Evolutionary conservation across 345 rosid genomes (phyloP).

Genomic region (Gossypium arboreum): DNA sequence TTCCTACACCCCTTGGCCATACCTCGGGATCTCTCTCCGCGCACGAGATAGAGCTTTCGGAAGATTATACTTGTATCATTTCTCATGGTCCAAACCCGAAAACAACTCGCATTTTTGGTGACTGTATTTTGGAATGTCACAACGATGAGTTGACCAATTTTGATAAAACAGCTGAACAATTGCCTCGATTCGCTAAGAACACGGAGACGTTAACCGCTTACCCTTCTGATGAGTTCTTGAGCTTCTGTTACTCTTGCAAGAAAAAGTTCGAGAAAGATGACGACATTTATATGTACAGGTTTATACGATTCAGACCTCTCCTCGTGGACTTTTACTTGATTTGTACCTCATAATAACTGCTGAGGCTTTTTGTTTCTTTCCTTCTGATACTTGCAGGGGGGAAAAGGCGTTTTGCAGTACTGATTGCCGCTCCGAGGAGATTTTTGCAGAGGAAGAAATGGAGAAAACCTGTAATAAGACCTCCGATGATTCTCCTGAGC

Average conservation of each 20-base stretch:
- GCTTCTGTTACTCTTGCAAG: constrained; percentile 66
- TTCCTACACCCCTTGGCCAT: constrained; percentile 29
- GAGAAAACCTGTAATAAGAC: constrained; percentile 26
- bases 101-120: constrained; percentile 81
- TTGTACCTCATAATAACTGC: not conserved
- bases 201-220: constrained; percentile 12
- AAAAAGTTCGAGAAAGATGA: constrained; percentile 50
- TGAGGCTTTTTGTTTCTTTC: not conserved
- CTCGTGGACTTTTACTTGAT: not conserved
- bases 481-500: constrained; percentile 23
- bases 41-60: constrained; percentile 67
- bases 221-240: constrained; percentile 49
- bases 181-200: constrained; percentile 21
- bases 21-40: constrained; percentile 39
- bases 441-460: constrained; percentile 46
- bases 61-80: constrained; percentile 86
- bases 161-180: constrained; percentile 23
- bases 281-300: constrained; percentile 91
- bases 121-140: constrained; percentile 60
- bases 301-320: constrained; percentile 13
- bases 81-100: constrained; percentile 75
- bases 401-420: constrained; percentile 81
- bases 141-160: constrained; percentile 28
- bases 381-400: constrained; percentile 47
- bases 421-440: constrained; percentile 65